Evolutionary conservation across 2,329 filamentous ascomycete species (phyloP), one percentile per base, ranked within the genome.

Genomic region (Harringtonia aguacate): DNA sequence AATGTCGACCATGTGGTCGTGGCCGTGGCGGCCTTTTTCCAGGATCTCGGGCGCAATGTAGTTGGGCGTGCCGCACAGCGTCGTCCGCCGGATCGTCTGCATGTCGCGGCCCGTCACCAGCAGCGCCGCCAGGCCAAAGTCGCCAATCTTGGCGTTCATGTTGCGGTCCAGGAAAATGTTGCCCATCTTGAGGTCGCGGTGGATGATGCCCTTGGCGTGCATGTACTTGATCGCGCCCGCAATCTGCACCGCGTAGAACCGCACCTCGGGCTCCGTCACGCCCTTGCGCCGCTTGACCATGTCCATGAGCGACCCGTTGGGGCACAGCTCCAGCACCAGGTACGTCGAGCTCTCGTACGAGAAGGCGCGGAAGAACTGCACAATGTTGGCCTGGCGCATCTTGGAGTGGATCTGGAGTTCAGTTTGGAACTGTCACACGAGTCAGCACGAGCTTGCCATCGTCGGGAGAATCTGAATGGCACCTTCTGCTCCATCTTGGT

Each of bases 331-430:
- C 24, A 98, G 73, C 38, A 97, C 85, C 39, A 98, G 84, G 56
- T 94, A 98, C 46, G 92, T 97, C 61, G 82, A 89, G 51, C 78
- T 81, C 52, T 87, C 75, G 61, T 89, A 94, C 13, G 89, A 84
- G 60, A 98, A 98, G 29, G 92, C 92, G 54, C 90, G 81, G 56
- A 94, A 79, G 62, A 98, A 98, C 55, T 90, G 84, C 50, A 98
- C 92, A 52, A 98, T 90, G 61, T 95, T 95, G 43, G 85, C 84
- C 58, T 98, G 92, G 46, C 82, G 81, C 79, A 98, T 90, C 61
- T 97, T 98, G 36, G 92, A 95, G 66, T 98, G 92, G 48, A 98
- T 95, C 64, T 97, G 90, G 8, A 98, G 77, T 63, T 98, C 92
- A 20, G 77, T 78, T 78, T 81, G 78, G 55, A 83, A 81, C 77